A percentile compares a stretch with the other conserved stretches of the same genome.
Conservation (phyloP, 352 stramenopile species). For the Pythium folliculosum region DNA sequence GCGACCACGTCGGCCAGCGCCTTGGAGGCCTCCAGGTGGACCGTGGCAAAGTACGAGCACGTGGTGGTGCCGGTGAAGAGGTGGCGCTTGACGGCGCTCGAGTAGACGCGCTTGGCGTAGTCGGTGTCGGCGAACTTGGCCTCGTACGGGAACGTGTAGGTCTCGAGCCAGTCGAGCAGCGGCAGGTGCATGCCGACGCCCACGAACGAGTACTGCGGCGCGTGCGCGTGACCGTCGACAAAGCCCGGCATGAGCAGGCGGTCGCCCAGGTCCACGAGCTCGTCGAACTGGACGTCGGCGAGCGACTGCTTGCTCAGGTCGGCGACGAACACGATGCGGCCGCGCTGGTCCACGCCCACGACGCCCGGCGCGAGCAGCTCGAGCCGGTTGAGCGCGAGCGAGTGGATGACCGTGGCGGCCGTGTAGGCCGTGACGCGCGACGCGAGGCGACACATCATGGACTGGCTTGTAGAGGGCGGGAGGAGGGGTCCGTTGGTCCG, state of each 20-base stretch:
- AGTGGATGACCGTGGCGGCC: conserved; percentile 75
- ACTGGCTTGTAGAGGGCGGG: neutral
- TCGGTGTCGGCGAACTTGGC: conserved; percentile 62
- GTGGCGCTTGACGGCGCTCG: conserved; percentile 85
- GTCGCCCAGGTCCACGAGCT: conserved; percentile 70
- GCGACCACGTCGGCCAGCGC: conserved; percentile 87
- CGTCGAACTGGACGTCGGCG: conserved; percentile 15
- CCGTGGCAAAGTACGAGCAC: conserved; percentile 93
- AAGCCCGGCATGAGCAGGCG: conserved; percentile 92
- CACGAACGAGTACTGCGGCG: conserved; percentile 93
- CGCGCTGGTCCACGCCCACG: conserved; percentile 49
- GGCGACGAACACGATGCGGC: conserved; percentile 51
- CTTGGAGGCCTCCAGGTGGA: conserved; percentile 91
- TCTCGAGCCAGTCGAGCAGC: conserved; percentile 93
- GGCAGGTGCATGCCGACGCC: conserved; percentile 93
- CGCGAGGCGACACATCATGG: conserved; percentile 17
- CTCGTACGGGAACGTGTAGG: conserved; percentile 94
- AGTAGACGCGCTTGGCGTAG: conserved; percentile 85
- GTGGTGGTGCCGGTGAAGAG: conserved; percentile 92
- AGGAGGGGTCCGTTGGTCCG: neutral
- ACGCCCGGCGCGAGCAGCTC: conserved; percentile 66
- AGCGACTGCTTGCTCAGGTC: conserved; percentile 38
- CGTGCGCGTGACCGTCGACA: conserved; percentile 93
- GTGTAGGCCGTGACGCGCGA: conserved; percentile 65
- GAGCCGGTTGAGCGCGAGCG: conserved; percentile 52